Conservation (phyloP, 306 rosid species). For the Oxytropis ochrocephala region DNA sequence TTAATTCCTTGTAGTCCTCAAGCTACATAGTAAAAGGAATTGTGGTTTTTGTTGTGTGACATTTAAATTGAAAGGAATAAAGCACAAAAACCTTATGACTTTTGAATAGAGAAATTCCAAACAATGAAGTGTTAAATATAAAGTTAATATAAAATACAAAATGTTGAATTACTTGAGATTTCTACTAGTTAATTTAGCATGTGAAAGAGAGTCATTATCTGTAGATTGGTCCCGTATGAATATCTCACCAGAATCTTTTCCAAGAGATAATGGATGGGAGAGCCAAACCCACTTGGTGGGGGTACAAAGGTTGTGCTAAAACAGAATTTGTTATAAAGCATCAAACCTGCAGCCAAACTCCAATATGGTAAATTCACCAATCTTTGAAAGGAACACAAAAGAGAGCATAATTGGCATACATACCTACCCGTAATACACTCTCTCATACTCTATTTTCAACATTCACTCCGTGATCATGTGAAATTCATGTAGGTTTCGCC, state of each 20-base stretch:
- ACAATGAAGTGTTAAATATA: background rate
- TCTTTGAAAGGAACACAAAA: background rate
- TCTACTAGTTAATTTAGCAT: conserved; percentile 10
- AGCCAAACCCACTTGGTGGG: conserved; percentile 20
- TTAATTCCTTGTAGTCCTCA: conserved; percentile 20
- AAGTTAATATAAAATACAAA: conserved; percentile 15
- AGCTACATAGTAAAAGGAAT: conserved; percentile 24
- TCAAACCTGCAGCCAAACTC: background rate
- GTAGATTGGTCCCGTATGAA: conserved; percentile 32
- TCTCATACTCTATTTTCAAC: too few species aligned
- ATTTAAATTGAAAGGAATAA: conserved; percentile 21
- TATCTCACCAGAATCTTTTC: conserved; percentile 33
- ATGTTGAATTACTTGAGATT: conserved; percentile 8
- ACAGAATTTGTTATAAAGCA: background rate
- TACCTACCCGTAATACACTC: too few species aligned
- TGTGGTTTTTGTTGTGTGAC: conserved; percentile 5
- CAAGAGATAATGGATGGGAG: conserved; percentile 17
- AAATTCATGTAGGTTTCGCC: too few species aligned
- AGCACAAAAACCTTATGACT: conserved; percentile 6
- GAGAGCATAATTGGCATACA: background rate
- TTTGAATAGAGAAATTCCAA: conserved; percentile 19
- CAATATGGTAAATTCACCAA: background rate
- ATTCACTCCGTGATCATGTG: too few species aligned
- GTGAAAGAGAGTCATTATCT: conserved; percentile 20
- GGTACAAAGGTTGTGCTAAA: conserved; percentile 10